Conservation (phyloP, 331 rosid species). For the Malus hybrid region DNA sequence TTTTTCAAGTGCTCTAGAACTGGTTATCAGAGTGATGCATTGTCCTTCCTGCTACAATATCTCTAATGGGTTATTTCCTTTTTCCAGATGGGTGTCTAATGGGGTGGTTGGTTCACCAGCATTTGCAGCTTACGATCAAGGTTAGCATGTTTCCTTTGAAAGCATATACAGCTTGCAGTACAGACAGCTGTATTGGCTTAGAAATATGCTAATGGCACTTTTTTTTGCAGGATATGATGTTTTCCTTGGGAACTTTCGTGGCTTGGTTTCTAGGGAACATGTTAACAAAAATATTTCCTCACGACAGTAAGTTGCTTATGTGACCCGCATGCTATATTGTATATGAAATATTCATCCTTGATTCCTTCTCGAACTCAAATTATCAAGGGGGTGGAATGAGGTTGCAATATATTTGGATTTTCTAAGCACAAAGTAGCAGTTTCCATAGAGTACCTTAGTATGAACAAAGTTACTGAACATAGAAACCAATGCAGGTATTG, state of each 20-base stretch:
- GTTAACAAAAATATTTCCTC: slow-evolving; percentile 76
- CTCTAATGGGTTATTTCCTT: slow-evolving; percentile 4
- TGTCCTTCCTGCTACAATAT: background rate
- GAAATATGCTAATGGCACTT: background rate
- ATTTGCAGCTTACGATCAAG: slow-evolving; percentile 97
- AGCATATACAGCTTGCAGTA: background rate
- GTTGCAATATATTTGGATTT: background rate
- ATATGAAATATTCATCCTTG: background rate
- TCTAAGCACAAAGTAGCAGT: background rate
- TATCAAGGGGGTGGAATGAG: background rate
- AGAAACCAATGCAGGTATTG: slow-evolving; percentile 58
- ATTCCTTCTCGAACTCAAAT: no score
- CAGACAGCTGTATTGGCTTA: background rate
- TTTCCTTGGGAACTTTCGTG: slow-evolving; percentile 85
- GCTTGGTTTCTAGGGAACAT: slow-evolving; percentile 90
- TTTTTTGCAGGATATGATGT: slow-evolving; percentile 72
- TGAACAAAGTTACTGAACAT: slow-evolving; percentile 5
- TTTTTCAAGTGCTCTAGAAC: background rate
- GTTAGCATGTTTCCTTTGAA: slow-evolving; percentile 31
- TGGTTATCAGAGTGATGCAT: background rate
- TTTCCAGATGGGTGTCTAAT: slow-evolving; percentile 88
- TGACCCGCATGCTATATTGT: background rate
- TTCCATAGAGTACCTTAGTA: background rate
- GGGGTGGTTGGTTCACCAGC: slow-evolving; percentile 98
- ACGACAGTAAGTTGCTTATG: slow-evolving; percentile 46